Evolutionary conservation across 441 rosid genomes (phyloP), one percentile per base, ranked within the genome.

Genomic region (Pelargonium fulgidum): DNA sequence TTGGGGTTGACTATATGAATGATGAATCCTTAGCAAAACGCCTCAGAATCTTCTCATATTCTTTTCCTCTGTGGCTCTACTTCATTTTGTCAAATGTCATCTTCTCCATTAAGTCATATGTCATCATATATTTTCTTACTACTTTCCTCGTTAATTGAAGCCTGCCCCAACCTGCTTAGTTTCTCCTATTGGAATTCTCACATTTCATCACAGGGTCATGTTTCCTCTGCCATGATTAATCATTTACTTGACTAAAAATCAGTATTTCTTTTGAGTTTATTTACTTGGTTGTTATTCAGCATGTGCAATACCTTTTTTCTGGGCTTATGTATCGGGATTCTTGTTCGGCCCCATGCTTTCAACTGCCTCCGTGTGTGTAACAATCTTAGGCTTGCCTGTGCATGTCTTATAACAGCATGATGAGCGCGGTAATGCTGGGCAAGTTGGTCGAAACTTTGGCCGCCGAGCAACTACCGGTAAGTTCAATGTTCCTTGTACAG

Each of bases 391-490:
- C 86, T 86, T 93, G 88, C 93, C 84, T 88, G 83, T 91, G 78
- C 83, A 61, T 93, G 87, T 89, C 84, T 88, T 84, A 71, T 87
- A 84, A 89, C 92, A 94, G 98, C 94, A 84, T 33, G 91, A 91
- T 84, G 94, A 85, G 72, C 92, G 85, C 74, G 82, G 80, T 84
- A 81, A 36, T 81, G 78, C 84, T 45, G 72, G 84, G 73, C 89
- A 77, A 81, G 88, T 65, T 79, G 93, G 85, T 79, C 85, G 85
- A 81, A 82, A 84, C 83, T 83, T 77, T 72, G 78, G 80, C 39
- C 77, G 73, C 50, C 78, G 85, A 82, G 78, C 75, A 17, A 77
- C 83, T 78, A 64, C 75, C 42, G 99, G 98, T 94, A 73, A 80
- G 80, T 77, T 61, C 52, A 54, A 39, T 50, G 5, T 64, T 19